A percentile compares a stretch with the other conserved stretches of the same genome.
phyloP scores from a whole-genome alignment of 352 stramenopile genomes.

The Phytophthora brassicae region DNA sequence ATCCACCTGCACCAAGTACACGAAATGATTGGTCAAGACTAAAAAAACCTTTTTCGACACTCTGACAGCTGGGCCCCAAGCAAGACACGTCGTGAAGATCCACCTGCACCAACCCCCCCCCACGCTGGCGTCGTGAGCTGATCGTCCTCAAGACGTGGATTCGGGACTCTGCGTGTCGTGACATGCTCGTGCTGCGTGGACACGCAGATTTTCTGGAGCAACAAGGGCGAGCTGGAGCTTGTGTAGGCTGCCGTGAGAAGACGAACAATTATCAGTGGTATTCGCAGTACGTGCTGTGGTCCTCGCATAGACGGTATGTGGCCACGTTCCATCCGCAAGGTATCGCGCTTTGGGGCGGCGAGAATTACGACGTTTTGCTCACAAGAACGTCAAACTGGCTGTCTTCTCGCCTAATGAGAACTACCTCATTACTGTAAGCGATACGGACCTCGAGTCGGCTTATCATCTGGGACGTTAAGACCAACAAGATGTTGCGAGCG shows the following conservation, averaged over 20 bases:
- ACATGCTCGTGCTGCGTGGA: conserved; percentile 96
- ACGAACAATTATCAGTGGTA: conserved; percentile 96
- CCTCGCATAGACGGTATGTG: conserved; percentile 95
- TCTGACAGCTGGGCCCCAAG: no score
- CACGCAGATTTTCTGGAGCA: conserved; percentile 96
- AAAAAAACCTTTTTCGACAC: no score
- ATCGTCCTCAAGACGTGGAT: conserved; percentile 93
- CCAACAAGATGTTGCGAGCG: conserved; percentile 81
- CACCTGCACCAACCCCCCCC: no score
- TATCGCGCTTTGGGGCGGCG: conserved; percentile 97
- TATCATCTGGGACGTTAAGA: conserved; percentile 97
- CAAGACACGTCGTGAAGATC: no score
- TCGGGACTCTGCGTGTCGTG: conserved; percentile 87
- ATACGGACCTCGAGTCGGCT: conserved; percentile 93
- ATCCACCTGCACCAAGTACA: no score
- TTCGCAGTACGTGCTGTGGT: conserved; percentile 98
- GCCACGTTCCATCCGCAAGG: conserved; percentile 97
- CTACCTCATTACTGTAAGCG: conserved; percentile 97
- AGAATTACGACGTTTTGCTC: conserved; percentile 97
- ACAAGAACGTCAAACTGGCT: conserved; percentile 94
- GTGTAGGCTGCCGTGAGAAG: conserved; percentile 97
- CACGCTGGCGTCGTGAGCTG: no score
- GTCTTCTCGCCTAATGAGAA: conserved; percentile 97
- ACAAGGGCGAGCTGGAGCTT: conserved; percentile 81
- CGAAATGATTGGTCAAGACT: no score